These are phyloP conservation scores for Metrosideros polymorpha DNA, from an alignment of 441 rosid genomes.

Conservation along the genomic window DNA sequence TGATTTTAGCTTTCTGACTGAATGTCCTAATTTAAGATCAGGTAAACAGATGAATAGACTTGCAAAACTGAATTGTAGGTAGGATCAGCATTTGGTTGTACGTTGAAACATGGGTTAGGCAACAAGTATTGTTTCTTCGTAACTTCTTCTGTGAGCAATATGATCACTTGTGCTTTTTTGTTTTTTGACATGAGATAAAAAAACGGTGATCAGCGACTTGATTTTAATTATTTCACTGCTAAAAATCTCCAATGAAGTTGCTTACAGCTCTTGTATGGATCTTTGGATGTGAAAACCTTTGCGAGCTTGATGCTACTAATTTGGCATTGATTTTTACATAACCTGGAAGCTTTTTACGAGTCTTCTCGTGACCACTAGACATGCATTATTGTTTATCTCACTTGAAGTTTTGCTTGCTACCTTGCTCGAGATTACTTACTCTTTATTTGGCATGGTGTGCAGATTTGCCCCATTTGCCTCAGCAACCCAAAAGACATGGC, in stretches of 20 bases:
- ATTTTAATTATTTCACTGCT: neutral
- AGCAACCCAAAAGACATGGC: constrained; percentile 1
- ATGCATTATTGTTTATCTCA: neutral
- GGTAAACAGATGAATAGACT: neutral
- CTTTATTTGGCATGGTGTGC: neutral
- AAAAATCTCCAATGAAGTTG: neutral
- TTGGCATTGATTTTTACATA: neutral
- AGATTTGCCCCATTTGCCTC: constrained; percentile 8
- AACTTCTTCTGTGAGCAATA: neutral
- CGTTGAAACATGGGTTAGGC: neutral
- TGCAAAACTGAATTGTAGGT: neutral
- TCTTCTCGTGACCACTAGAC: neutral
- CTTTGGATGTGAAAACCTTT: neutral
- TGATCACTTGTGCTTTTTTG: neutral
- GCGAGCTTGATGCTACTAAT: neutral
- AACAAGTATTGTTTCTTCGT: neutral
- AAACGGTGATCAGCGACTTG: neutral
- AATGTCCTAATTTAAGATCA: neutral
- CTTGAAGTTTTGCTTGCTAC: neutral
- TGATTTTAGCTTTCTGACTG: neutral
- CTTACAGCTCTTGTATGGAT: neutral
- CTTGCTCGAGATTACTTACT: neutral
- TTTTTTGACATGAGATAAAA: neutral
- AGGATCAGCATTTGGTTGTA: neutral
- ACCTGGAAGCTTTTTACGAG: neutral